These are phyloP conservation scores for Epichloe brachyelytri DNA, from an alignment of 2,329 filamentous ascomycete genomes.

Conservation along the genomic window DNA sequence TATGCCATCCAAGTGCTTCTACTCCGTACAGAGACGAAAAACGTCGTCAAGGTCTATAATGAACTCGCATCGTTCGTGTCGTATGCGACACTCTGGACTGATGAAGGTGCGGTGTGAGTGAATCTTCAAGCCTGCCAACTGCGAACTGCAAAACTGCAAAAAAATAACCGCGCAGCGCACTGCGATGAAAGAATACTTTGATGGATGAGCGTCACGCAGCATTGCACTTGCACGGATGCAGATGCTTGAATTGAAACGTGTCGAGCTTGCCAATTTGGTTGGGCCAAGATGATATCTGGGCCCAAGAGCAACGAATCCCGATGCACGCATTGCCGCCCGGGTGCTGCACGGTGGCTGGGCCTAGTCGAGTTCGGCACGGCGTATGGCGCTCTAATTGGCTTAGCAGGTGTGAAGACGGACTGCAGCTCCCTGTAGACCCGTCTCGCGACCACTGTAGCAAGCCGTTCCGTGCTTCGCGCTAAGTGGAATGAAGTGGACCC, in stretches of 20 bases:
- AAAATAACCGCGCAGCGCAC: background rate
- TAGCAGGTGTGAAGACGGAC: background rate
- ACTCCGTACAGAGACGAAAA: too few species aligned
- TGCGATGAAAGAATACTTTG: background rate
- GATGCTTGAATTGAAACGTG: background rate
- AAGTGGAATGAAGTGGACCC: background rate
- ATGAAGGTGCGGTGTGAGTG: too few species aligned
- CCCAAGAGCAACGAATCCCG: conserved; percentile 16
- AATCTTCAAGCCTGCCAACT: background rate
- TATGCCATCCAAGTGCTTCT: too few species aligned
- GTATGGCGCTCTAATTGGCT: conserved; percentile 24
- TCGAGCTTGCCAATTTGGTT: too few species aligned
- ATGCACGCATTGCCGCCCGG: conserved; percentile 30
- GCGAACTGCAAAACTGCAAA: background rate
- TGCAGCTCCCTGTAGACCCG: background rate
- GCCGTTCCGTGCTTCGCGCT: too few species aligned
- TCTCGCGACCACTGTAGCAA: background rate
- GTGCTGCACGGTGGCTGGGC: conserved; percentile 19
- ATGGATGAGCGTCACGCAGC: background rate
- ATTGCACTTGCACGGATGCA: background rate
- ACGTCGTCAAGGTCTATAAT: too few species aligned
- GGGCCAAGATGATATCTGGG: too few species aligned
- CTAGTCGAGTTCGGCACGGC: conserved; percentile 22
- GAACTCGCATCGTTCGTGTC: too few species aligned
- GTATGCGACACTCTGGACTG: too few species aligned